These are phyloP conservation scores for Geotrichum candidum DNA, from an alignment of 1,139 yeast genomes.

Conservation along the genomic window DNA sequence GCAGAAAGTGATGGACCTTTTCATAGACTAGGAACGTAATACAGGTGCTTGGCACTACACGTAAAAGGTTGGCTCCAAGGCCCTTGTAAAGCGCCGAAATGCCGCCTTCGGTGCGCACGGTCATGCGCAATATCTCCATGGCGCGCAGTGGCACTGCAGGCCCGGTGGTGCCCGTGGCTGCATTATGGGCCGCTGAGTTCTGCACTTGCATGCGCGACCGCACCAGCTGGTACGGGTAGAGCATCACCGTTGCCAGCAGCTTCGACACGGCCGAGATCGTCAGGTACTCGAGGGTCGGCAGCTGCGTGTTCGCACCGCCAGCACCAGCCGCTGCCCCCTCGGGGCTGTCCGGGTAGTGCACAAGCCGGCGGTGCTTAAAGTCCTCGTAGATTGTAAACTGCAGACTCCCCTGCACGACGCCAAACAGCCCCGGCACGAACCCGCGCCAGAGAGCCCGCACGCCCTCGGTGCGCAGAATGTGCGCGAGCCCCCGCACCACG, in stretches of 20 bases:
- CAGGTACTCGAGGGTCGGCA: constrained; percentile 53
- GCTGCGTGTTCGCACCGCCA: constrained; percentile 20
- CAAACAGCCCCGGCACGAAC: constrained; percentile 69
- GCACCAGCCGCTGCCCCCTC: not conserved
- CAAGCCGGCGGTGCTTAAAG: constrained; percentile 38
- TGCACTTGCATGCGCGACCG: constrained; percentile 66
- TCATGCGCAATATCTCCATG: constrained; percentile 19
- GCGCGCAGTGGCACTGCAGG: not conserved
- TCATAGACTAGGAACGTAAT: constrained; percentile 87
- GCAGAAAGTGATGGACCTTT: constrained; percentile 37
- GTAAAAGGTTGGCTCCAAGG: constrained; percentile 66
- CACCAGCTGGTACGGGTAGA: constrained; percentile 84
- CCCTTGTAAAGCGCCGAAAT: constrained; percentile 72
- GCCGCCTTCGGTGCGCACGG: constrained; percentile 41
- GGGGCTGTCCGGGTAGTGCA: constrained; percentile 30
- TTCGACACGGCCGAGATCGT: constrained; percentile 65
- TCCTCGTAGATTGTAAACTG: constrained; percentile 81
- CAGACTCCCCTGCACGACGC: constrained; percentile 82
- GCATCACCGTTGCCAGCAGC: constrained; percentile 54
- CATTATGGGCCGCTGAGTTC: not conserved
- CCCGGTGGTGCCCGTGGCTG: not conserved
- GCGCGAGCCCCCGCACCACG: not conserved
- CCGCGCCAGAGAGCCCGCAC: constrained; percentile 74
- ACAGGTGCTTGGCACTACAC: constrained; percentile 81
- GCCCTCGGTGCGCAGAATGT: constrained; percentile 51